Percentiles rank a stretch among this genome's conserved stretches.
Evolutionary conservation across 2,329 filamentous ascomycete species (phyloP).

Genomic region (Claviceps arundinis): DNA sequence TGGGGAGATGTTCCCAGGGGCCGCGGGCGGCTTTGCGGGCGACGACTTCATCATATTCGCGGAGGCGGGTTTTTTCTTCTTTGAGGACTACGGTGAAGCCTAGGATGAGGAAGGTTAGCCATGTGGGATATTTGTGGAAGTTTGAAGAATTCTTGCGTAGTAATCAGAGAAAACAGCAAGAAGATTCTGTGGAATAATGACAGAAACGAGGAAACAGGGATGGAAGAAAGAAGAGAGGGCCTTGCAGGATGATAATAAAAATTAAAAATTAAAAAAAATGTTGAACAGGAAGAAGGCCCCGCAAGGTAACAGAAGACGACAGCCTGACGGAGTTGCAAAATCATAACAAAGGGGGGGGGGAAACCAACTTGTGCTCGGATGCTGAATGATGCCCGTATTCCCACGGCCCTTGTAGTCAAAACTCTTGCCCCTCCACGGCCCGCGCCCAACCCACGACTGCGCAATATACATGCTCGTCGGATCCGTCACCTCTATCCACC

Average conservation of each 20-base stretch:
- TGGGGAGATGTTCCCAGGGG: slow-evolving; percentile 78
- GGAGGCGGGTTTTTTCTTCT: slow-evolving; percentile 81
- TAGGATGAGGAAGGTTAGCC: slow-evolving; percentile 17
- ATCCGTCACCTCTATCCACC: slow-evolving; percentile 56
- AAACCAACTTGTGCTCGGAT: slow-evolving; percentile 61
- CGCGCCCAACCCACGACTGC: slow-evolving; percentile 83
- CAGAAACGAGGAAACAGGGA: background rate
- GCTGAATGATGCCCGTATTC: slow-evolving; percentile 50
- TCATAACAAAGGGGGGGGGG: no score
- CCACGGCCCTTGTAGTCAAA: slow-evolving; percentile 67
- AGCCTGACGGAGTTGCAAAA: no score
- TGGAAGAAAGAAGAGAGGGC: background rate
- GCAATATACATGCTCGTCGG: slow-evolving; percentile 79
- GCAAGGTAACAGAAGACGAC: no score
- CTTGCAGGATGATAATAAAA: no score
- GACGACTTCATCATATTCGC: slow-evolving; percentile 64
- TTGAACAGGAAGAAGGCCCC: no score
- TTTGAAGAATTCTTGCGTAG: background rate
- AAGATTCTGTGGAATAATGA: background rate
- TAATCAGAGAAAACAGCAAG: background rate
- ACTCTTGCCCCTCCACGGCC: slow-evolving; percentile 42
- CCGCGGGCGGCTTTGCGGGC: slow-evolving; percentile 62
- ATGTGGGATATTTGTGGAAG: no score
- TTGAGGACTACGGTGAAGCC: slow-evolving; percentile 73
- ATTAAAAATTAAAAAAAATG: background rate